Percentiles rank a stretch among this genome's conserved stretches.
Evolutionary conservation across 2,329 filamentous ascomycete species (phyloP).

Genomic region (Huntiella omanensis): DNA sequence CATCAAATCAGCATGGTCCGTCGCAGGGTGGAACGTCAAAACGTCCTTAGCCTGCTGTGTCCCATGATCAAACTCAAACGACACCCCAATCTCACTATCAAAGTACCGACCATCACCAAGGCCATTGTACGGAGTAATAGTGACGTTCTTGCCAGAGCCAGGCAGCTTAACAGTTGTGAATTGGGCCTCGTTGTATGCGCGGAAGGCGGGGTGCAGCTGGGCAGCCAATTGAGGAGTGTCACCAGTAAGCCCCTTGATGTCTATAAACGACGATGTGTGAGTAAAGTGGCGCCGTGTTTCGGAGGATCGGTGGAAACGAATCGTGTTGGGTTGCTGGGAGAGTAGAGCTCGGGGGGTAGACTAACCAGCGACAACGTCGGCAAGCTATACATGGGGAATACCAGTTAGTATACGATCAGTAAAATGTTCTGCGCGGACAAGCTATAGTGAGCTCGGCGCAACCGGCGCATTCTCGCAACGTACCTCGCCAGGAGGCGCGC

Average conservation of each 20-base stretch:
- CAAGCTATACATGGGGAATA: constrained; percentile 5
- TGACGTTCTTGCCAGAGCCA: constrained; percentile 49
- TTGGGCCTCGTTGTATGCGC: constrained; percentile 94
- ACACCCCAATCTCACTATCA: constrained; percentile 72
- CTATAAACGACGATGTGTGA: constrained; percentile 25
- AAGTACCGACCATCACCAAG: constrained; percentile 71
- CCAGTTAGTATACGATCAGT: constrained; percentile 2
- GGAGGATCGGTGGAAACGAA: background rate
- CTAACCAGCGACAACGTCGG: constrained; percentile 11
- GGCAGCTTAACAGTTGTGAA: constrained; percentile 78
- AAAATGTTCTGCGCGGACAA: background rate
- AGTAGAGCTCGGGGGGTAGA: background rate
- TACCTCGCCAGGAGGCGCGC: constrained; percentile 11
- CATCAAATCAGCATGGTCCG: constrained; percentile 61
- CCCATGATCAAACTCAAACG: constrained; percentile 73
- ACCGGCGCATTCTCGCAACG: background rate
- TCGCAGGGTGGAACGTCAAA: constrained; percentile 64
- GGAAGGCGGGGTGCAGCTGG: constrained; percentile 64
- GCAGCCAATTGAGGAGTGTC: constrained; percentile 48
- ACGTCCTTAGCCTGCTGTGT: constrained; percentile 67
- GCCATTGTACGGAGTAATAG: constrained; percentile 74
- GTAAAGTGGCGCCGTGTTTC: constrained; percentile 1
- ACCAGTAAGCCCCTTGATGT: constrained; percentile 72
- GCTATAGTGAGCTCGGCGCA: background rate
- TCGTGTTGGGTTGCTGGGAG: background rate